Evolutionary conservation across 192 early-diverging fungal genomes (phyloP), one percentile per base, ranked within the genome.

Genomic region (Coemansia biformis): DNA sequence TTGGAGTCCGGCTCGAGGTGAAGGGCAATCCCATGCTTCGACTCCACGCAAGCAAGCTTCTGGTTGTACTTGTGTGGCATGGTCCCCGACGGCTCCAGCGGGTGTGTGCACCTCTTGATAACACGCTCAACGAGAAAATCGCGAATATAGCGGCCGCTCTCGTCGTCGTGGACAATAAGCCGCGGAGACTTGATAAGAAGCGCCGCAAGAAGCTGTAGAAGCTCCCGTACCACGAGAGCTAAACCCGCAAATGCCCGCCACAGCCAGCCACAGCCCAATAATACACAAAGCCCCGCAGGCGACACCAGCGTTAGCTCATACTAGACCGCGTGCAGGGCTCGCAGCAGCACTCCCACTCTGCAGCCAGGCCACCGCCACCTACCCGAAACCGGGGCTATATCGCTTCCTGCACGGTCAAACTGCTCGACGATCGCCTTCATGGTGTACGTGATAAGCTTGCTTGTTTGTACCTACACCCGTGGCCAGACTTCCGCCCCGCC

Each of bases 61-160:
- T 40, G 49, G 32, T 73, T 65, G 37, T 53, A 61, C 38, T 30
- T 12, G 26, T 73, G 69, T 0, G 29, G 33, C 9, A 13, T 21
- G n/a, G 16, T 11, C 1, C 28, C 24, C 0, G 38, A 23, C 0
- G 39, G 18, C 10, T n/a, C 29, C 8, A 18, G 15, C 2, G 69
- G 57, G 15, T 64, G 29, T 2, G 49, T 48, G 28, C 57, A 73
- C 7, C 15, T 24, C 26, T 42, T 26, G 13, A 73, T 54, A 8
- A 73, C 42, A 9, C 54, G 46, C 5, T 73, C 69, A 37, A 73
- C 46, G 16, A 73, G 38, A 53, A 73, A 73, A 34, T 73, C 57
- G 18, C 69, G 69, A 30, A 73, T 0, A 40, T 46, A 9, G 7
- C 1, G 18, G 41, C 39, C 2, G 38, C 45, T 11, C 10, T 52